Base-by-base conservation (phyloP, 1,284 basidiomycete species). In the Ustilago loliicola region DNA sequence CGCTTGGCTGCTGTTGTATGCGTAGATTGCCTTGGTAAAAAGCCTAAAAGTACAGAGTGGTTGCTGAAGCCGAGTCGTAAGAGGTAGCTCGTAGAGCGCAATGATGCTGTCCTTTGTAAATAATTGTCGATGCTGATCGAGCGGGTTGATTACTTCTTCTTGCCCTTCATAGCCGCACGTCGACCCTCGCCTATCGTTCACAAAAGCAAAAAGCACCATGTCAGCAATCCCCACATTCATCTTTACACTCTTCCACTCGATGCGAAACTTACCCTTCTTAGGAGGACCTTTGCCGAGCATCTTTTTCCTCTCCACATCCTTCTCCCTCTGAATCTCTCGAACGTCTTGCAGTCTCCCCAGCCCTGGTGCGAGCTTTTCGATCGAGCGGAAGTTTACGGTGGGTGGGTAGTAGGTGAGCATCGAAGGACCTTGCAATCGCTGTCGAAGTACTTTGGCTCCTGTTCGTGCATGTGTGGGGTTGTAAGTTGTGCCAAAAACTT, bases 391-490 rank as follows among this genome's bases (percentile, higher is more conserved):
- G 47, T 83, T 82, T 55, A 85, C 52, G 11, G 72, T 77, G 10
- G 83, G 77, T 13, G 83, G 83, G 57, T 85, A 85, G 77, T 85
- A 85, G 1, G 56, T 54, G 38, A 85, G 64, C 84, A 85, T 85
- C 4, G 80, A 71, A 19, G 80, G 81, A 11, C 83, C 84, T 30
- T 80, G 77, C 25, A 85, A 72, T 23, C 77, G 54, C 63, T 81
- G 69, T 29, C 77, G 74, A 27, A 85, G 69, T 17, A 77, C 68
- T 51, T 85, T 85, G 48, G 79, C 78, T 15, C 84, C 84, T 11
- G 80, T 83, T 30, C 84, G 76, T 32, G 77, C 68, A 29, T 76
- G 68, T 25, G 60, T 70, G 7, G 80, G 82, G 58, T 83, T 83
- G 68, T 77, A 71, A 7, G 79, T 74, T 1, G 67, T 77, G 10